phyloP scores from a whole-genome alignment of 1,139 yeast genomes.

The Yamadazyma pseudoaaseri region DNA sequence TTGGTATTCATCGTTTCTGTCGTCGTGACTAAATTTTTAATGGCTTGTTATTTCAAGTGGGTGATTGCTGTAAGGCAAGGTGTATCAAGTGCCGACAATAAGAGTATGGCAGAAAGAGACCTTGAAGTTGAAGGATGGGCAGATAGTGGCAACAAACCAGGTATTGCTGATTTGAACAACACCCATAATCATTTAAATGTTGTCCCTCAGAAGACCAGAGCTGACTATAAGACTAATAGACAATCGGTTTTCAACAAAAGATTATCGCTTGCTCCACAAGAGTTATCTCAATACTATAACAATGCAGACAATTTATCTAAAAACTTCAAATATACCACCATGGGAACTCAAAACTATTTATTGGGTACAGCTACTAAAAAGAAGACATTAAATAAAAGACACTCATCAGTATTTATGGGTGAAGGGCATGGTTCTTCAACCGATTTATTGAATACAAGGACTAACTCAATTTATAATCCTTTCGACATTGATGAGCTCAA shows the following conservation, averaged over 20 bases:
- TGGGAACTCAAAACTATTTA: conserved; percentile 54
- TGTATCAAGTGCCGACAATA: conserved; percentile 44
- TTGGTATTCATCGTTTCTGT: conserved; percentile 81
- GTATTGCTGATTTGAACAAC: conserved; percentile 29
- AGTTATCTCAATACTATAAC: conserved; percentile 41
- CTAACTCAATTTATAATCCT: conserved; percentile 35
- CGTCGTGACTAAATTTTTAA: conserved; percentile 69
- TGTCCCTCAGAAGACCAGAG: conserved; percentile 52
- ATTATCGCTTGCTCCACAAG: conserved; percentile 41
- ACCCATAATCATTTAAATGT: conserved; percentile 52
- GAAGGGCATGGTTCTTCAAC: conserved; percentile 34
- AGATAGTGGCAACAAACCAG: conserved; percentile 37
- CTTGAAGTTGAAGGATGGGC: conserved; percentile 81
- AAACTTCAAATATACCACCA: conserved; percentile 51
- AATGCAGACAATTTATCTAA: conserved; percentile 37
- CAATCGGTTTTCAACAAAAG: conserved; percentile 45
- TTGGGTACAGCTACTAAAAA: conserved; percentile 23
- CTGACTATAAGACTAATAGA: conserved; percentile 47
- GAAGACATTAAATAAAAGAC: conserved; percentile 10
- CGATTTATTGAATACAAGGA: conserved; percentile 33
- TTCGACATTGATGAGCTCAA: conserved; percentile 41
- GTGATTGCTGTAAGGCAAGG: conserved; percentile 76
- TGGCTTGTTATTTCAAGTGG: conserved; percentile 93
- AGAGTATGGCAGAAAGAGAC: conserved; percentile 45
- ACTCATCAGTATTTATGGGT: conserved; percentile 27